Evolutionary conservation across 2,329 filamentous ascomycete genomes (phyloP), one percentile per base, ranked within the genome.

Genomic region (Neonectria sp.): DNA sequence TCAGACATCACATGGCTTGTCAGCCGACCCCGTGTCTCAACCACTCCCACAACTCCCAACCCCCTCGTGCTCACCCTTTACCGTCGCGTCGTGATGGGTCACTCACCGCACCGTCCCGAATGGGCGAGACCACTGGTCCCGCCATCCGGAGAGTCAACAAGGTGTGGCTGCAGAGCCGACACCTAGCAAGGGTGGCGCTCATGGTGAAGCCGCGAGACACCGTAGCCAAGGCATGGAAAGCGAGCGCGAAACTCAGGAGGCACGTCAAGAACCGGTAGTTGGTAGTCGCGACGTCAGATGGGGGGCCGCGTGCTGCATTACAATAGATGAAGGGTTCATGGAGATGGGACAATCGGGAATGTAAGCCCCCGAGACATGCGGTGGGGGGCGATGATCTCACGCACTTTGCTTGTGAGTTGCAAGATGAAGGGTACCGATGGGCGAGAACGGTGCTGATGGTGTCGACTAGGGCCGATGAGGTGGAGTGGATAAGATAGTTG

Each of bases 1-100:
- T 68, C 56, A 68, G 53, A 63, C 61, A 72, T 75, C 73, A 74
- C 72, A 75, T 75, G 73, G 73, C 69, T 68, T 65, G 69, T 75
- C 73, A 75, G 73, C 72, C 71, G 73, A 75, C 73, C 72, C 45
- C 59, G 58, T 55, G 64, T 73, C 65, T 72, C 53, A 71, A 63
- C 43, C 63, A 67, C 67, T 59, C 65, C 68, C 57, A 53, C 60
- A 61, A 52, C 62, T 58, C 31, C 62, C 62, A 65, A 59, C 68
- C 62, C 33, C 53, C 62, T 53, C 65, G 60, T 60, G 65, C 65
- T 56, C 59, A 63, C 72, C 63, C 63, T 66, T 63, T 59, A 55
- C 68, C 51, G 31, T 64, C 45, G 52, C 55, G 60, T 49, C 55
- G 63, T 46, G 55, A 65, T 70, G 67, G 15, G 53, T n/a, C 29